Conservation (phyloP, 805 yeast species). For the Yamadazyma takamatsuzukensis region DNA sequence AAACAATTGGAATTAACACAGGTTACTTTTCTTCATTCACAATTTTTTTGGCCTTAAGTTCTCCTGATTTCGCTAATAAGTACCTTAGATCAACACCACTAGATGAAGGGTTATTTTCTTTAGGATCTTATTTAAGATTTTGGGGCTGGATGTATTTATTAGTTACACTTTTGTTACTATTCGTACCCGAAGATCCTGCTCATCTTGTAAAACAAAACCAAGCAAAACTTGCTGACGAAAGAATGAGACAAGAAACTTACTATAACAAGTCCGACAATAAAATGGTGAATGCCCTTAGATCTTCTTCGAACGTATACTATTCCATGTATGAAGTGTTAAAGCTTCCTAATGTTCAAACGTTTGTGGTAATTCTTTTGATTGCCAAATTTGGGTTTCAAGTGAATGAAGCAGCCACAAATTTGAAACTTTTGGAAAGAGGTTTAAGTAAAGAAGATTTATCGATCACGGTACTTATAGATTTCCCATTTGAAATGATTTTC, state of each 20-base stretch:
- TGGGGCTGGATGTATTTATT: constrained; percentile 73
- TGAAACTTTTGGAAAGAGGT: constrained; percentile 87
- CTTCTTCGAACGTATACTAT: constrained; percentile 44
- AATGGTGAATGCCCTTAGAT: constrained; percentile 10
- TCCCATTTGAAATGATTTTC: constrained; percentile 92
- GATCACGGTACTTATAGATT: constrained; percentile 86
- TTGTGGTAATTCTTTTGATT: constrained; percentile 69
- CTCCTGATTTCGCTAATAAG: constrained; percentile 88
- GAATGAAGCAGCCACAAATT: constrained; percentile 92
- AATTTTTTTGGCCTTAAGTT: constrained; percentile 82
- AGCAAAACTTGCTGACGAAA: constrained; percentile 24
- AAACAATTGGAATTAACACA: constrained; percentile 88
- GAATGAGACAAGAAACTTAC: constrained; percentile 23
- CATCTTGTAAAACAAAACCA: constrained; percentile 35
- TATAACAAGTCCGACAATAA: constrained; percentile 18
- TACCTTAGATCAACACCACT: constrained; percentile 63
- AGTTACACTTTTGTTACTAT: constrained; percentile 52
- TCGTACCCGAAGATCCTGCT: constrained; percentile 70
- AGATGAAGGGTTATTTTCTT: constrained; percentile 62
- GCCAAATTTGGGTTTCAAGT: constrained; percentile 93
- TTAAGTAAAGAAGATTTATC: constrained; percentile 91
- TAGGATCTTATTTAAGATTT: constrained; percentile 71
- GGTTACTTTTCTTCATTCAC: constrained; percentile 93
- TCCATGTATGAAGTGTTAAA: constrained; percentile 69
- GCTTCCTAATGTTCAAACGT: constrained; percentile 66